Evolutionary conservation across 139 green algal species (phyloP).

Genomic region (Micractinium sp.): DNA sequence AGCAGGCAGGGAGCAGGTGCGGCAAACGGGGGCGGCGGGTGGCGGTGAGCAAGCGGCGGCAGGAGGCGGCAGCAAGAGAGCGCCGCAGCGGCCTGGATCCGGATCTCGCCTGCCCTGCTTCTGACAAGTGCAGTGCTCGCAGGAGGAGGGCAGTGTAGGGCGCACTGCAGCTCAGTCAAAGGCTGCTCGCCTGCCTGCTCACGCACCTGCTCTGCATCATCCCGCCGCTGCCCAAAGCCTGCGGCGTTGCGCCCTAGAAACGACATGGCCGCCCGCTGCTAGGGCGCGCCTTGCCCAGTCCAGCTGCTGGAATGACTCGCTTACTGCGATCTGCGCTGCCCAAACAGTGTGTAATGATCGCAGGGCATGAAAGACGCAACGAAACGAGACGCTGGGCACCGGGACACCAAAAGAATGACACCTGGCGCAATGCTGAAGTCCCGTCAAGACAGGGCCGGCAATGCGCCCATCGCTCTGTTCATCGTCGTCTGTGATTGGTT

Average conservation of each 20-base stretch:
- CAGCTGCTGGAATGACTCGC: no score
- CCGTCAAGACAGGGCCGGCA: no score
- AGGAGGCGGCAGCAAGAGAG: neutral
- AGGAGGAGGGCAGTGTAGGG: neutral
- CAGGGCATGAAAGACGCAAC: no score
- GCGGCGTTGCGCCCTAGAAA: conserved; percentile 22
- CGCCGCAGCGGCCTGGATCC: neutral
- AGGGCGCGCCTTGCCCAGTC: neutral
- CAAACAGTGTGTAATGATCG: neutral
- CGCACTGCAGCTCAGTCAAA: neutral
- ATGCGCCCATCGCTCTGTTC: no score
- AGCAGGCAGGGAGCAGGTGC: neutral
- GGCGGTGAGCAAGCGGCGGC: neutral
- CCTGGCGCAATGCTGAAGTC: no score
- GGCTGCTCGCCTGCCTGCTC: neutral
- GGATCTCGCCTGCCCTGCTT: neutral
- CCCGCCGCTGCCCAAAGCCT: conserved; percentile 18
- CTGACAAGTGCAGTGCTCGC: neutral
- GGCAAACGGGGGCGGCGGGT: neutral
- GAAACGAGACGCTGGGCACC: no score
- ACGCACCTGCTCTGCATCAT: conserved; percentile 25
- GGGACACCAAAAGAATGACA: no score
- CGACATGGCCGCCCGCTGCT: conserved; percentile 1
- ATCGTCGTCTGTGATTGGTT: no score
- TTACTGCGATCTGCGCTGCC: no score